Evolutionary conservation across 129 eudicot species (phyloP).

Genomic region (Apium graveolens): DNA sequence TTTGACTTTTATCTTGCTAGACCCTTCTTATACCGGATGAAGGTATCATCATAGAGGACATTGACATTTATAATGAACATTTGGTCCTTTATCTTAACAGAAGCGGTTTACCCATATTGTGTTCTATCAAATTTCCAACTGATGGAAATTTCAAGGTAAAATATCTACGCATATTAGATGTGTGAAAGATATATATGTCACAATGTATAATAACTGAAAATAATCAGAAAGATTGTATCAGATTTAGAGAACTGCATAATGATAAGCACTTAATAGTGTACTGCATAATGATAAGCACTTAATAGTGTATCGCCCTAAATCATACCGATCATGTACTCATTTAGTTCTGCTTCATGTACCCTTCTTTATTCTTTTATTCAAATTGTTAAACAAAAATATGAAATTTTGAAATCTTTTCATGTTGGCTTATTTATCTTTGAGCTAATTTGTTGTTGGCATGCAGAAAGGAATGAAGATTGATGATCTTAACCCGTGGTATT

Average conservation of each 20-base stretch:
- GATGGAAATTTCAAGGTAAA: constrained; percentile 39
- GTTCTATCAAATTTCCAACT: constrained; percentile 71
- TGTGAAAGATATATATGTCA: too few relatives aligned
- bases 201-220: too few relatives aligned
- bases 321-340: background rate
- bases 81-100: constrained; percentile 54
- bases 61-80: constrained; percentile 70
- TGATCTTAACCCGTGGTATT: constrained; percentile 77
- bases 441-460: constrained; percentile 5
- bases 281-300: too few relatives aligned
- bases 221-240: too few relatives aligned
- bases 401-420: background rate
- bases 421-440: background rate
- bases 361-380: too few relatives aligned
- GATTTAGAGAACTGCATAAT: too few relatives aligned
- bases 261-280: too few relatives aligned
- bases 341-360: too few relatives aligned
- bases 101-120: constrained; percentile 48
- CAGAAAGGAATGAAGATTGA: constrained; percentile 52
- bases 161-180: constrained; percentile 12
- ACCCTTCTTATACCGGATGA: constrained; percentile 46
- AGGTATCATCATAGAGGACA: constrained; percentile 51
- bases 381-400: too few relatives aligned
- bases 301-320: background rate
- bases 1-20: constrained; percentile 25